Evolutionary conservation across 306 rosid species (phyloP).

Genomic region (Delonix regia): DNA sequence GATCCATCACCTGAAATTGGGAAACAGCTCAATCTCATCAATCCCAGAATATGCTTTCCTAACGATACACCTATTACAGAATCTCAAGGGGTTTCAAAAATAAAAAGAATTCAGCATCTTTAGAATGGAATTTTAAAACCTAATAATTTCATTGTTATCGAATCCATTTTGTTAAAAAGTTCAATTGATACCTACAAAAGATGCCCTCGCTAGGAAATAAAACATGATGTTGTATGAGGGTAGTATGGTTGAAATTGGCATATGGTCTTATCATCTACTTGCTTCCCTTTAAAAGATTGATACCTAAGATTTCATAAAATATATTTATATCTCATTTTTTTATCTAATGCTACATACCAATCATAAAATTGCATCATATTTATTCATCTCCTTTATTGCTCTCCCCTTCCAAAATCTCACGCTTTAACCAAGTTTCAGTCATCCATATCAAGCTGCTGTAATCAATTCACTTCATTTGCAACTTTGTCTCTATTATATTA

Average conservation of each 20-base stretch:
- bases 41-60: constrained; percentile 10
- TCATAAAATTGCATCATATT: not conserved
- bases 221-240: not conserved
- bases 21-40: constrained; percentile 21
- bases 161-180: not conserved
- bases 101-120: not conserved
- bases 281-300: not conserved
- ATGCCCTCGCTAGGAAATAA: not conserved
- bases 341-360: not conserved
- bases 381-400: not conserved
- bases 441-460: not conserved
- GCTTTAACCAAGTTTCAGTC: not conserved
- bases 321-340: not conserved
- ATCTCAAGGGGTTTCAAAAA: not conserved
- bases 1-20: constrained; percentile 70
- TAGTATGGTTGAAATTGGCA: not conserved
- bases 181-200: not conserved
- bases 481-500: not conserved
- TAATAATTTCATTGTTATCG: not conserved
- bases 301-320: not conserved
- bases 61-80: not conserved
- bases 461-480: not conserved
- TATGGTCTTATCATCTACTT: not conserved
- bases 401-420: not conserved
- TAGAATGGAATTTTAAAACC: not conserved